A percentile compares a stretch with the other conserved stretches of the same genome.
Conservation (phyloP, 2,329 filamentous ascomycete species). For the Leptographium wingfieldii region DNA sequence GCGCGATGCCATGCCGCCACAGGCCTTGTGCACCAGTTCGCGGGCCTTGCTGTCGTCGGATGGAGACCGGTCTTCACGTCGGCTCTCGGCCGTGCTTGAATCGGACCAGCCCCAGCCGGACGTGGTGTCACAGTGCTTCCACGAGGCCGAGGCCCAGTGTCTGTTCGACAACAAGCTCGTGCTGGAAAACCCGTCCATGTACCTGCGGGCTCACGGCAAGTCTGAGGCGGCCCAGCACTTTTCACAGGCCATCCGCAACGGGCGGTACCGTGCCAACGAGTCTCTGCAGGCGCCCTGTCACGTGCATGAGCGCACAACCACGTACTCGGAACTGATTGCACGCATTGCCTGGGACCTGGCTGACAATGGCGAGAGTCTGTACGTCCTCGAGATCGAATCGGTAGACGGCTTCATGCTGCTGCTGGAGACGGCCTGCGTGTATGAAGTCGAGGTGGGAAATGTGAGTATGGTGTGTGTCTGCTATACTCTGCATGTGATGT, state of each 20-base stretch:
- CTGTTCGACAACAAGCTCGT: conserved; percentile 19
- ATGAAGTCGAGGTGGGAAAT: conserved; percentile 18
- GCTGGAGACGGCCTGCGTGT: conserved; percentile 17
- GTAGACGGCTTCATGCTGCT: conserved; percentile 17
- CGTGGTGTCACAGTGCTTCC: conserved; percentile 13
- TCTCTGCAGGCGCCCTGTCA: conserved; percentile 13
- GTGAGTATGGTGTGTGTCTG: not conserved
- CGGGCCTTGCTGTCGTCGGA: conserved; percentile 3
- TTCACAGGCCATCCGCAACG: conserved; percentile 15
- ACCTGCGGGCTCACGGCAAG: conserved; percentile 14
- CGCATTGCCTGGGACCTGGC: conserved; percentile 20
- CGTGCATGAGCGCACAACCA: conserved; percentile 9
- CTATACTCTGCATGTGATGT: not conserved
- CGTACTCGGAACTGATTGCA: conserved; percentile 19
- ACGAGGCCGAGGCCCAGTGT: conserved; percentile 17
- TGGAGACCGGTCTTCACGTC: not conserved
- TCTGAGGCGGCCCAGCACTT: conserved; percentile 12
- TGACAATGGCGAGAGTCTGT: conserved; percentile 15
- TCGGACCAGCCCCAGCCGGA: conserved; percentile 11
- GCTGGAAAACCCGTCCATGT: conserved; percentile 14
- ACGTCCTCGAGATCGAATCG: conserved; percentile 17
- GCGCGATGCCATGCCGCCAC: conserved; percentile 15
- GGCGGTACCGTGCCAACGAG: conserved; percentile 16
- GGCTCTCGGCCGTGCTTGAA: conserved; percentile 6
- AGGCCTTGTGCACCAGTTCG: conserved; percentile 16